A percentile compares a stretch with the other conserved stretches of the same genome.
These are phyloP conservation scores for Lactarius akahatsu DNA, from an alignment of 768 basidiomycete genomes.

Conservation along the genomic window DNA sequence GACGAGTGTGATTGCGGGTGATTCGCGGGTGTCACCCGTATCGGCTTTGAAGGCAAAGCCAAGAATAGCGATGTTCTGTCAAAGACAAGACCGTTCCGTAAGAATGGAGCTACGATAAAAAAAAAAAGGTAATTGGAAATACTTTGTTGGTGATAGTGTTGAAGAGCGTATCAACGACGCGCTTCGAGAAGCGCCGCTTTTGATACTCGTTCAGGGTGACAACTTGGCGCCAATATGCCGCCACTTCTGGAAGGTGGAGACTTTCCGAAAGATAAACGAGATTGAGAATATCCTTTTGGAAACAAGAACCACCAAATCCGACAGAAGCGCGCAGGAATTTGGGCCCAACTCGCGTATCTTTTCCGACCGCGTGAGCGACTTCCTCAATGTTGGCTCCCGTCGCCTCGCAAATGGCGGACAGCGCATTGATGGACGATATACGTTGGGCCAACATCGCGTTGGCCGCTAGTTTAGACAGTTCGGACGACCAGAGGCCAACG, in stretches of 20 bases:
- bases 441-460: constrained; percentile 99
- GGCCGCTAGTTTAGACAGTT: constrained; percentile 96
- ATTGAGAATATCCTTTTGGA: constrained; percentile 99
- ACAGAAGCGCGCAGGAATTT: constrained; percentile 95
- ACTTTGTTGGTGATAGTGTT: constrained; percentile 97
- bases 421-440: constrained; percentile 96
- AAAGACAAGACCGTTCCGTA: background rate
- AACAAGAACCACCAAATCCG: constrained; percentile 97
- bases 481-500: constrained; percentile 98
- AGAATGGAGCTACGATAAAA: background rate
- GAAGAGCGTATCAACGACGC: constrained; percentile 96
- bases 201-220: constrained; percentile 99
- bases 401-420: constrained; percentile 97
- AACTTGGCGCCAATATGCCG: constrained; percentile 96
- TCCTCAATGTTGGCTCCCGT: constrained; percentile 99
- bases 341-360: constrained; percentile 88
- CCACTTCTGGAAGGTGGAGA: constrained; percentile 93
- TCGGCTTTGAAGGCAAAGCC: constrained; percentile 99
- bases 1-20: constrained; percentile 90
- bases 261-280: constrained; percentile 96
- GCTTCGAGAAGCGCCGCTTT: constrained; percentile 92
- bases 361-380: constrained; percentile 91
- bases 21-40: constrained; percentile 98
- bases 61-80: constrained; percentile 86
- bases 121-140: constrained; percentile 26